Evolutionary conservation across 2,329 filamentous ascomycete species (phyloP), one percentile per base, ranked within the genome.

Genomic region (Dactylellina leptospora): DNA sequence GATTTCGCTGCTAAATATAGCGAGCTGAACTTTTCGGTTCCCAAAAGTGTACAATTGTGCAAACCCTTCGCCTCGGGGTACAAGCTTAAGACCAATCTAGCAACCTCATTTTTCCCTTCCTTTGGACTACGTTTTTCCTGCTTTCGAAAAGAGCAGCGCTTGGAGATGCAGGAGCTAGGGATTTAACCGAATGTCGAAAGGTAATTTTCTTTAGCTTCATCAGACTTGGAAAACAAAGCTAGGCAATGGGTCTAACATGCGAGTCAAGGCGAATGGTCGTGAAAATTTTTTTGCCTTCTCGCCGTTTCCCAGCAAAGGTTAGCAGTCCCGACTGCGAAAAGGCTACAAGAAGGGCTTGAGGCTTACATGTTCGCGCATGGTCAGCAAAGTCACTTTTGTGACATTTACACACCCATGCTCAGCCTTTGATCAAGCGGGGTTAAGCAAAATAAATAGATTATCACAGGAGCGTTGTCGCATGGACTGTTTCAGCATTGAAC

Each of bases 271-370:
- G 20, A 11, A 16, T 33, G 23, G 61, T 51, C 44, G 45, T 33
- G 22, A 63, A 69, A 59, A 59, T 45, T 68, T 68, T 66, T 28
- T 48, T 22, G 16, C n/a, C 18, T 50, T 55, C 33, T 69, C 55
- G 55, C 54, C 47, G 50, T 56, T 53, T 62, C 58, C 66, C 44
- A 33, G 47, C 50, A 42, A 53, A 63, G 36, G 56, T 42, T 50
- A 71, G 51, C 63, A 22, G 44, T 62, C 58, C 66, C 66, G 58
- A 71, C 44, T 71, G 66, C 66, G 58, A 63, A 56, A 71, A 58
- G 66, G 58, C 56, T 56, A 71, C 30, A 60, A n/a, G 10, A 10
- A 61, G 18, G 45, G 54, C 18, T 13, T 38, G 63, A 69, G n/a
- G n/a, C n/a, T n/a, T 40, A 62, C 58, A 54, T 63, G 38, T 58